Conservation (phyloP, 2,329 filamentous ascomycete genomes). For the Fusarium siculi region DNA sequence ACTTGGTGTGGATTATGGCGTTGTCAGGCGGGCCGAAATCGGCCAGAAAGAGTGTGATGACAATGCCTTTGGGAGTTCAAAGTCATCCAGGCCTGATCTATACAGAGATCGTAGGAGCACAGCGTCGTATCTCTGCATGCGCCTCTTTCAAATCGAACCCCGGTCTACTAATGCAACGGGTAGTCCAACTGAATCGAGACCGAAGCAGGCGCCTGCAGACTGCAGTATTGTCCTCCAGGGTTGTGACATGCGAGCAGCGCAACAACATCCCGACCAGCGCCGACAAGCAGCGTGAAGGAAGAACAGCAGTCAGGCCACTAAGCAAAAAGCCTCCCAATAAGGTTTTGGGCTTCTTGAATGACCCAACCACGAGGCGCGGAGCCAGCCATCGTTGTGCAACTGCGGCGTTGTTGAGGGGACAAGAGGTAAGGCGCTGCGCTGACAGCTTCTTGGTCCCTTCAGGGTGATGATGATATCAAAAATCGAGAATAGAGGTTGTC, state of each 20-base stretch:
- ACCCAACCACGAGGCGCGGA: slow-evolving; percentile 8
- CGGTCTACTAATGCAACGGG: slow-evolving; percentile 23
- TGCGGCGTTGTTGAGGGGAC: slow-evolving; percentile 6
- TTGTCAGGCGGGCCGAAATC: not conserved
- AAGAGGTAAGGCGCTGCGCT: slow-evolving; percentile 16
- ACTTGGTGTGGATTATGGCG: not conserved
- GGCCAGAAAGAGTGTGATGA: not conserved
- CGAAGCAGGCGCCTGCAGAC: slow-evolving; percentile 24
- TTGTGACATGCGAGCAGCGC: slow-evolving; percentile 7
- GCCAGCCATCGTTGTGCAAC: slow-evolving; percentile 2
- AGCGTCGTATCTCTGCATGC: slow-evolving; percentile 5
- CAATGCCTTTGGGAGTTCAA: not conserved
- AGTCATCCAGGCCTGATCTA: slow-evolving; percentile 6
- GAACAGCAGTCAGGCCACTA: slow-evolving; percentile 15
- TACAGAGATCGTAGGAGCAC: slow-evolving; percentile 11
- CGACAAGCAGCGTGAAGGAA: slow-evolving; percentile 8
- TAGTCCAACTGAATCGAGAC: slow-evolving; percentile 39
- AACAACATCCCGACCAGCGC: slow-evolving; percentile 3
- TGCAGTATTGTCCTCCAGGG: slow-evolving; percentile 20
- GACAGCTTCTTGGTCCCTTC: slow-evolving; percentile 11
- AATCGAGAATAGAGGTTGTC: slow-evolving; percentile 24
- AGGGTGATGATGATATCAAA: slow-evolving; percentile 27
- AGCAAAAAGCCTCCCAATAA: slow-evolving; percentile 4
- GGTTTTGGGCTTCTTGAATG: slow-evolving; percentile 2
- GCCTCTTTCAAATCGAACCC: slow-evolving; percentile 12